Percentiles rank a stretch among this genome's conserved stretches.
Conservation (phyloP, 495 filamentous ascomycete species). For the Hypoxylon lenormandii region DNA sequence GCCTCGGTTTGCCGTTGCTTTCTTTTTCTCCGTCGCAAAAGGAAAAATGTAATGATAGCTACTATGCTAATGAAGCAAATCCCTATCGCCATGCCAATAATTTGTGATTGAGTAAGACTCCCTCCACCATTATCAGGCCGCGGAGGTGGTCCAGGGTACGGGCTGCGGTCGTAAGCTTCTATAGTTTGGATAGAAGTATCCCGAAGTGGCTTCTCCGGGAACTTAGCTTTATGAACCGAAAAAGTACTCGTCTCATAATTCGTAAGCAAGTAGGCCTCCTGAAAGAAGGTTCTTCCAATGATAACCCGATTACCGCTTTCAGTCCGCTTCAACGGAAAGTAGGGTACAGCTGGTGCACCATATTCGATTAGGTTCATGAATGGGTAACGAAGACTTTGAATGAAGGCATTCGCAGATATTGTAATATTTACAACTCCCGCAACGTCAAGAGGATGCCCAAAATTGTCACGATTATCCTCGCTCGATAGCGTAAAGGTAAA, state of each 20-base stretch:
- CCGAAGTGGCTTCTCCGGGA: slow-evolving; percentile 58
- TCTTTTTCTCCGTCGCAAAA: slow-evolving; percentile 48
- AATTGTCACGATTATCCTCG: slow-evolving; percentile 59
- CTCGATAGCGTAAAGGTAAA: slow-evolving; percentile 72
- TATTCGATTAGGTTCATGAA: slow-evolving; percentile 62
- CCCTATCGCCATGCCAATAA: slow-evolving; percentile 56
- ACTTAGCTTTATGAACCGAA: slow-evolving; percentile 69
- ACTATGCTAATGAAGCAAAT: slow-evolving; percentile 60
- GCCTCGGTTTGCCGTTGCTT: slow-evolving; percentile 18
- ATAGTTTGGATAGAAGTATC: slow-evolving; percentile 65
- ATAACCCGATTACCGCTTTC: slow-evolving; percentile 67
- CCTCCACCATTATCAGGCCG: slow-evolving; percentile 18
- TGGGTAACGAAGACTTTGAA: slow-evolving; percentile 69
- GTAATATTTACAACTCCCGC: slow-evolving; percentile 69
- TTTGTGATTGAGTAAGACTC: slow-evolving; percentile 61
- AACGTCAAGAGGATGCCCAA: slow-evolving; percentile 57
- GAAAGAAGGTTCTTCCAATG: slow-evolving; percentile 76
- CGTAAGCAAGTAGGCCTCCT: slow-evolving; percentile 76
- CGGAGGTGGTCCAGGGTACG: slow-evolving; percentile 53
- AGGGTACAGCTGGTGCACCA: slow-evolving; percentile 61
- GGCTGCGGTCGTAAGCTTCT: slow-evolving; percentile 58
- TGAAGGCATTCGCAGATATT: slow-evolving; percentile 72
- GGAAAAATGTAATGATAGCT: slow-evolving; percentile 52
- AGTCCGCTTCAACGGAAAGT: slow-evolving; percentile 71
- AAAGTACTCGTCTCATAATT: slow-evolving; percentile 73